Conservation (phyloP, 495 filamentous ascomycete genomes). For the Lasiosphaeria ovina region DNA sequence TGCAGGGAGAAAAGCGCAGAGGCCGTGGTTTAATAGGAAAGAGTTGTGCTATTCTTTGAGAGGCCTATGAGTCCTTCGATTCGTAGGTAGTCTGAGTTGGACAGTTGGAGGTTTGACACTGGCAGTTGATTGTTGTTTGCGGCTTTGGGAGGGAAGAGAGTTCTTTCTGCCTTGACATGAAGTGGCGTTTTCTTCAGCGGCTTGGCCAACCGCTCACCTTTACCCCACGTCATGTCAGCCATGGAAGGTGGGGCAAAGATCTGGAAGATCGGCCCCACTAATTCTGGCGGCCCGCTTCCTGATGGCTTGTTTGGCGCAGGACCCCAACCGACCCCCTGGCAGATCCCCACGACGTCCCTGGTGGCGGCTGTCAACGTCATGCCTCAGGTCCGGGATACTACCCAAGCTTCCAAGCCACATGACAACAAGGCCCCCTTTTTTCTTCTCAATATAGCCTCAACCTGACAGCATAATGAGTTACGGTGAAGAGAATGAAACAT, state of each 20-base stretch:
- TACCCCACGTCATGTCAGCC: slow-evolving; percentile 6
- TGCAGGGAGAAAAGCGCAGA: too few relatives aligned
- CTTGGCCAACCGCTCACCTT: not conserved
- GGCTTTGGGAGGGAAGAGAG: not conserved
- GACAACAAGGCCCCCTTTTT: too few relatives aligned
- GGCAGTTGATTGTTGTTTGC: not conserved
- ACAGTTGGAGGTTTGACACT: not conserved
- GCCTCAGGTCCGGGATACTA: too few relatives aligned
- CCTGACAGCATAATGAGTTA: too few relatives aligned
- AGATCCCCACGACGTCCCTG: too few relatives aligned
- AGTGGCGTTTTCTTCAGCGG: not conserved
- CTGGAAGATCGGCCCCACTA: not conserved
- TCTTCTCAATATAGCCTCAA: too few relatives aligned
- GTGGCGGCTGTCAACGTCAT: too few relatives aligned
- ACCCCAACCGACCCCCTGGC: too few relatives aligned
- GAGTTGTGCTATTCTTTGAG: not conserved
- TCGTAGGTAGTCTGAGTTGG: not conserved
- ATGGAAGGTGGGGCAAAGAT: slow-evolving; percentile 11
- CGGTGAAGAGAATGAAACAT: too few relatives aligned
- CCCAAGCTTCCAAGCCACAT: too few relatives aligned
- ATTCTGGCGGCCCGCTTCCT: not conserved
- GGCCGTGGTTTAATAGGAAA: too few relatives aligned
- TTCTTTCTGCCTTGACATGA: not conserved
- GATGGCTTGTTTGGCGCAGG: not conserved
- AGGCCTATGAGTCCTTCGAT: not conserved